Base-by-base conservation (phyloP, 2,329 filamentous ascomycete genomes). In the Neonectria faginata region DNA sequence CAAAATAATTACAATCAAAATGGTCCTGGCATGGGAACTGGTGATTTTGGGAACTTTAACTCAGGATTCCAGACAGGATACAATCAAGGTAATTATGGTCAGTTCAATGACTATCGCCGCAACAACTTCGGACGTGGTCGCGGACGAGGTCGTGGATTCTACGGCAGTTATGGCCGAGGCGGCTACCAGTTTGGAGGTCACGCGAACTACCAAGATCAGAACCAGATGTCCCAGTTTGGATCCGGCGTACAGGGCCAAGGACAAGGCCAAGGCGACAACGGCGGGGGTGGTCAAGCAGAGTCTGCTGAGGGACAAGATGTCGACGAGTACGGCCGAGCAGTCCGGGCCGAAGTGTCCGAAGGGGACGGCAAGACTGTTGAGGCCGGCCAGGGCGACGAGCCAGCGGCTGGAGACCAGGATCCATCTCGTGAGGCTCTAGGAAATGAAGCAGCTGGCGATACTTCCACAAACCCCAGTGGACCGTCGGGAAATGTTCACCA, bases 1-100 rank as follows among this genome's bases (percentile, higher is more conserved):
- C 90, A 91, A 91, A 91, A 92, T 92, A 93, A 92, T 91, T 93
- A 89, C 90, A 94, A 89, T 89, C 84, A 91, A 91, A 93, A 89
- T 92, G 89, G 89, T 88, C 87, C 88, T 86, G 89, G 89, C 86
- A 92, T 92, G 88, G 89, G 89, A 82, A 86, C 86, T 85, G 89
- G 90, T 92, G 91, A 92, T 83, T 93, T 88, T 89, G 91, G 90
- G 83, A 86, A 87, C 83, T 89, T 90, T 88, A 91, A 91, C 85
- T 85, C 89, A 85, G 90, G 89, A 83, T 92, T 87, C 85, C 86
- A 87, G 81, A 90, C 90, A 90, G 91, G 88, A 84, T 90, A 85
- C 88, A 91, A 89, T 87, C 89, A 90, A 89, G 91, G 91, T 89
- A 93, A 93, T 87, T 94, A 91, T 89, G 89, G 89, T 81, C 83